Evolutionary conservation across 2,329 filamentous ascomycete genomes (phyloP).

Genomic region (Pezicula radicicola): DNA sequence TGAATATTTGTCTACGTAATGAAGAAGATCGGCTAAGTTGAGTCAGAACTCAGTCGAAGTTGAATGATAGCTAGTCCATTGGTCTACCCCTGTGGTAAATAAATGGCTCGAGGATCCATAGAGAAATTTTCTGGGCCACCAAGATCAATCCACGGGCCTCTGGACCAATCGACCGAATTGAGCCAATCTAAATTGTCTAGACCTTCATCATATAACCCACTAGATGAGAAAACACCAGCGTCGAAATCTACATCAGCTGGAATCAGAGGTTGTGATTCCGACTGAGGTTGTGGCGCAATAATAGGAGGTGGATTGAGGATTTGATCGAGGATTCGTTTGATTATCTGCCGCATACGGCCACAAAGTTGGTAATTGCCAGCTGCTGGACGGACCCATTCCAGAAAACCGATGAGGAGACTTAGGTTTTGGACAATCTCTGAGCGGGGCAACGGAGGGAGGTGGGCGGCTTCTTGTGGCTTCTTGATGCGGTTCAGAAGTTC

Average conservation of each 20-base stretch:
- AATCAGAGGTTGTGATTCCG: conserved; percentile 5
- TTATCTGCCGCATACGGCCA: conserved; percentile 41
- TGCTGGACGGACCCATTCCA: conserved; percentile 47
- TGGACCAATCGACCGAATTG: conserved; percentile 26
- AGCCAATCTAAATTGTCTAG: conserved; percentile 26
- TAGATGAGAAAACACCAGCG: background rate
- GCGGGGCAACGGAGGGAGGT: conserved; percentile 36
- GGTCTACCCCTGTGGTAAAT: background rate
- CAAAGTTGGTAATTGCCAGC: conserved; percentile 48
- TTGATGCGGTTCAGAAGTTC: conserved; percentile 43
- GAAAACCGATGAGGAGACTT: conserved; percentile 46
- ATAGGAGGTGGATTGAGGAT: conserved; percentile 37
- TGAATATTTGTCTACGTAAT: too few relatives aligned
- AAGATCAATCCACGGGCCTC: conserved; percentile 26
- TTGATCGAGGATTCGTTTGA: conserved; percentile 47
- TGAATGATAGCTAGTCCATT: too few relatives aligned
- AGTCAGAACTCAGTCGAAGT: too few relatives aligned
- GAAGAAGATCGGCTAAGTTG: too few relatives aligned
- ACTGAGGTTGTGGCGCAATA: background rate
- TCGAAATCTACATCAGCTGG: conserved; percentile 10
- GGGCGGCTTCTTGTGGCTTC: conserved; percentile 23
- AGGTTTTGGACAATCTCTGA: conserved; percentile 50
- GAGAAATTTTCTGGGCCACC: conserved; percentile 9
- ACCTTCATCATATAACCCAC: conserved; percentile 13
- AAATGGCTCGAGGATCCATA: conserved; percentile 1